Evolutionary conservation across 202 grass and related monocot species (phyloP), one percentile per base, ranked within the genome.

Genomic region (Saccharum hybrid): DNA sequence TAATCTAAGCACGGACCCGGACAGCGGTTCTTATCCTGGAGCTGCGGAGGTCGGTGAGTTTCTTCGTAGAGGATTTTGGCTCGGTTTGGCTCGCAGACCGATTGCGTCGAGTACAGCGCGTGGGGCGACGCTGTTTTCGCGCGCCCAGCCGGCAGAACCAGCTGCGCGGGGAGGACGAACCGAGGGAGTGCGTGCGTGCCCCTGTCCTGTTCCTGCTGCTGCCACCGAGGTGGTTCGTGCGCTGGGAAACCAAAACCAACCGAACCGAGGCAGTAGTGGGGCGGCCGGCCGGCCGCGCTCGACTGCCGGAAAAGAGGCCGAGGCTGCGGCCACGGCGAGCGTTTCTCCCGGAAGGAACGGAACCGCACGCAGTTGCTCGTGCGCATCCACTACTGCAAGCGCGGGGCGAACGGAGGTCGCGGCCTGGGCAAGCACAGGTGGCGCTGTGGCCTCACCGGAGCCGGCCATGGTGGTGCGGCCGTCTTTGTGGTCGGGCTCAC

Each of bases 371-470:
- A 28, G 19, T 1, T 6, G n/a, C 39, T 70, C 28, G 38, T 42
- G 81, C 81, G 75, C 31, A 30, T 23, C 56, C 65, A 71, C 69
- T 69, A 82, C 68, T 48, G 40, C 52, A 6, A 14, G 26, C 13
- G 30, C 46, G 3, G 28, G 28, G 28, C 28, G 28, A 28, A 28
- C 28, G 28, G 28, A 28, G 28, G 28, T 28, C 28, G 28, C 28
- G 28, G 28, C 28, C 28, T 28, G 28, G 28, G 28, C 28, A 28
- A 28, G 28, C 28, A 28, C 28, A 1, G 28, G 28, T 28, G 28
- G 28, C 28, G 1, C 28, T n/a, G n/a, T n/a, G n/a, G 28, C 28
- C 28, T 28, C 28, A 1, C 28, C 28, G 28, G 28, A 28, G 28
- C 28, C 28, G 28, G 28, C 28, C 28, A 28, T 28, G 28, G 28